A percentile compares a stretch with the other conserved stretches of the same genome.
Evolutionary conservation across 305 asterid genomes (phyloP).

Genomic region (Plantago lanceolata): DNA sequence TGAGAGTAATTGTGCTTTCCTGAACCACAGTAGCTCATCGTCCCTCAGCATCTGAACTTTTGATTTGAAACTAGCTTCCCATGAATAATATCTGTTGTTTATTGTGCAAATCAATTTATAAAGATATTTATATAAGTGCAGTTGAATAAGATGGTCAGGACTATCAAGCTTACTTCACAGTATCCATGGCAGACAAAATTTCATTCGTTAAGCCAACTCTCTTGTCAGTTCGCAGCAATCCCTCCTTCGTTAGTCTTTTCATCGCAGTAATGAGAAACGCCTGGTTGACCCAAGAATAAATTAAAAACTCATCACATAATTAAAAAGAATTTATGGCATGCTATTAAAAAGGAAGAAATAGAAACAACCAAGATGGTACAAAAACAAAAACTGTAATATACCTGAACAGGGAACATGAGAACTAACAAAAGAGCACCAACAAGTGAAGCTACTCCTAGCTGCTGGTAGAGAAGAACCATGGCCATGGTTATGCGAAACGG

Average conservation of each 20-base stretch:
- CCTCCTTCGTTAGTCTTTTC: constrained; percentile 76
- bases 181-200: constrained; percentile 93
- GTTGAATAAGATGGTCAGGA: too few relatives aligned
- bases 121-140: too few relatives aligned
- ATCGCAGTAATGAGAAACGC: constrained; percentile 73
- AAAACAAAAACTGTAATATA: constrained; percentile 23
- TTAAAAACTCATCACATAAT: too few relatives aligned
- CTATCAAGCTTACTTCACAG: constrained; percentile 70
- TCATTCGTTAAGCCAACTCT: constrained; percentile 94
- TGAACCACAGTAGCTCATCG: constrained; percentile 74
- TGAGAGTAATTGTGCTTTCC: constrained; percentile 67
- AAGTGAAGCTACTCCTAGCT: constrained; percentile 80
- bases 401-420: constrained; percentile 91
- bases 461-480: constrained; percentile 85
- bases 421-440: constrained; percentile 71
- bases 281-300: constrained; percentile 43
- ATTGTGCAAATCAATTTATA: too few relatives aligned
- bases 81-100: constrained; percentile 73
- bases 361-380: constrained; percentile 2
- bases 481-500: constrained; percentile 82
- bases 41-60: constrained; percentile 61
- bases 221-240: constrained; percentile 77
- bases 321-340: too few relatives aligned
- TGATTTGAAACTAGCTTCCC: constrained; percentile 82
- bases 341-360: constrained; percentile 13